A percentile compares a stretch with the other conserved stretches of the same genome.
Conservation (phyloP, 2,329 filamentous ascomycete species). For the Myriosclerotinia curreyana region DNA sequence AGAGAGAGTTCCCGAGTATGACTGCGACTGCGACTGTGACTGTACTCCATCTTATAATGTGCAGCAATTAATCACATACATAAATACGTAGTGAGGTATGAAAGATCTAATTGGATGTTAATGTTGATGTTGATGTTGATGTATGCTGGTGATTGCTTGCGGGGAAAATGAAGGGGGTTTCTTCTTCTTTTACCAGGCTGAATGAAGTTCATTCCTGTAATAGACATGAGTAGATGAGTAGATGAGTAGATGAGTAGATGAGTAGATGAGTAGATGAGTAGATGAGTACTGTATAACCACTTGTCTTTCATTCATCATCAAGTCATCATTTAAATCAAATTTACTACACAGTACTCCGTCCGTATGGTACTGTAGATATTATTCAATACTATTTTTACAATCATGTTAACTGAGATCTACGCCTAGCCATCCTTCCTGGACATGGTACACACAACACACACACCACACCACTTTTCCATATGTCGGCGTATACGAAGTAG, state of each 20-base stretch:
- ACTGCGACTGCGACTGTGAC: neutral
- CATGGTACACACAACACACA: no score
- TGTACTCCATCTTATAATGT: neutral
- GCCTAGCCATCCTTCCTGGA: neutral
- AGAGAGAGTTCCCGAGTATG: neutral
- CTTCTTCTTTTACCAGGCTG: neutral
- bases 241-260: no score
- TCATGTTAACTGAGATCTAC: neutral
- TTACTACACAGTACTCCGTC: no score
- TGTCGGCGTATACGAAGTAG: no score
- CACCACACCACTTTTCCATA: no score
- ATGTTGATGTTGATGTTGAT: neutral
- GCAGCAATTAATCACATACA: neutral
- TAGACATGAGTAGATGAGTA: no score
- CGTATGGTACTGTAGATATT: no score
- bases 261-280: no score
- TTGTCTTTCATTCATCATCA: no score
- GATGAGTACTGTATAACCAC: no score
- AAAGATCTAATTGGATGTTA: neutral
- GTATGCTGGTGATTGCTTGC: neutral
- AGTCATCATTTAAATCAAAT: conserved; percentile 1
- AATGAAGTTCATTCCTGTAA: neutral
- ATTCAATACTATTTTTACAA: neutral
- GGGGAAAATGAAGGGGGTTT: neutral
- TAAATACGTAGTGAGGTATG: neutral